phyloP scores from a whole-genome alignment of 2,329 filamentous ascomycete species.

The Aspergillus sp. region DNA sequence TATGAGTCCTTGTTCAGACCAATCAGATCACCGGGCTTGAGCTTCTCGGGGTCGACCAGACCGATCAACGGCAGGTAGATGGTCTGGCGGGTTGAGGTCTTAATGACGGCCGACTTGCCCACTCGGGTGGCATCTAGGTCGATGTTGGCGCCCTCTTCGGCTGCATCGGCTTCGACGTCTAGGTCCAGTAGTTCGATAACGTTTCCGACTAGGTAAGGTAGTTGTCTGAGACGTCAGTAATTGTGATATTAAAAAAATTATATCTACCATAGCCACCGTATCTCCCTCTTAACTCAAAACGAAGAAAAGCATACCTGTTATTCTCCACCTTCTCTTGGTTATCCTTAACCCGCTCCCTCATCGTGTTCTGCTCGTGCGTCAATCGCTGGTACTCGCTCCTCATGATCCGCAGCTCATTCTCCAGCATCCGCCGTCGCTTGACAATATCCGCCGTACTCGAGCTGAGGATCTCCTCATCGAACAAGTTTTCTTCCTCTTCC shows the following conservation, averaged over 20 bases:
- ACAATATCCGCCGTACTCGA: constrained; percentile 92
- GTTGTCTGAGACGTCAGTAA: constrained; percentile 45
- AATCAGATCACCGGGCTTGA: constrained; percentile 93
- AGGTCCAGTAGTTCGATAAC: constrained; percentile 96
- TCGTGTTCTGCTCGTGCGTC: constrained; percentile 88
- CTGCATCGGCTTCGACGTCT: constrained; percentile 90
- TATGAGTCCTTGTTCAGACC: constrained; percentile 99
- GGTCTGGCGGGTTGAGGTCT: constrained; percentile 95
- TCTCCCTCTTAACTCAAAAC: not conserved
- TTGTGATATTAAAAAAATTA: no score
- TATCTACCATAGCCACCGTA: not conserved
- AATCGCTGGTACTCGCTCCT: constrained; percentile 92
- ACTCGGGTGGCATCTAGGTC: constrained; percentile 94
- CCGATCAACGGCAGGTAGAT: constrained; percentile 97
- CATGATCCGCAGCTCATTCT: constrained; percentile 98
- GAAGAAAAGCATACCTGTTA: constrained; percentile 60
- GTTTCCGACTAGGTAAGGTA: constrained; percentile 96
- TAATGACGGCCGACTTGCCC: constrained; percentile 98
- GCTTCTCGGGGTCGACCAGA: constrained; percentile 85
- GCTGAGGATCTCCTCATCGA: constrained; percentile 88
- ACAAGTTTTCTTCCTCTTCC: constrained; percentile 65
- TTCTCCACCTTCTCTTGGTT: constrained; percentile 99
- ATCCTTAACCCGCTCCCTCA: constrained; percentile 99
- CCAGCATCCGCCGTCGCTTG: constrained; percentile 80
- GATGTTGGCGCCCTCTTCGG: constrained; percentile 96